Base-by-base conservation (phyloP, 352 stramenopile species). In the Nothophytophthora sp. region DNA sequence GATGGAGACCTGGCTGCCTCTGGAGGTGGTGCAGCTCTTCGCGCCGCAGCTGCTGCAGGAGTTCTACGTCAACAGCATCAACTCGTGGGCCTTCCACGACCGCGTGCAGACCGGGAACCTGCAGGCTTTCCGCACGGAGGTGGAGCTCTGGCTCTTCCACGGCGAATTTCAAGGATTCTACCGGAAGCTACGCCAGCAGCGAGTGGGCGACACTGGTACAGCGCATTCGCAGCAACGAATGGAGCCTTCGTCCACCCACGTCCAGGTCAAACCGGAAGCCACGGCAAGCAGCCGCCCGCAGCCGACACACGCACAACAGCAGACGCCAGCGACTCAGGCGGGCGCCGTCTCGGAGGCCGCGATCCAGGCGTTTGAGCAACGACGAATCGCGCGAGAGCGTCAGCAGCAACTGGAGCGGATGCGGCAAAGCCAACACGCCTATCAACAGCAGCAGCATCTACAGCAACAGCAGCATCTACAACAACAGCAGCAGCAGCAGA, bases 11-110 rank as follows among this genome's bases (percentile, higher is more conserved):
- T 92, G 81, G 81, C 57, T 92, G 15, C 69, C 81, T 4, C 57
- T 86, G 5, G 76, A 88, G 38, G 59, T 87, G 23, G 65, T 88
- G 47, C 66, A 80, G 36, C 38, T 60, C 20, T 65, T 61, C 22
- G 63, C 72, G 6, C 28, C 63, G 13, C 50, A 76, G 9, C 42
- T 89, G 36, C 50, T 92, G 37, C 77, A 92, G 44, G 72, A 81
- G 44, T 88, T 92, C 49, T 92, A 88, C 40, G 78, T 90, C 34
- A 88, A 81, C 44, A 84, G 57, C 22, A 73, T 88, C 54, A 92
- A 92, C 52, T 92, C 81, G 29, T 92, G 81, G 81, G 63, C 48
- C 5, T 81, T 88, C 34, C 63, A 70, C 28, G 45, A 63, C 19
- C 78, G 81, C 25, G 50, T 90, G 22, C 55, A 69, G 23, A 53